Evolutionary conservation across 1,284 basidiomycete genomes (phyloP).

Genomic region (Microbotryum violaceum): DNA sequence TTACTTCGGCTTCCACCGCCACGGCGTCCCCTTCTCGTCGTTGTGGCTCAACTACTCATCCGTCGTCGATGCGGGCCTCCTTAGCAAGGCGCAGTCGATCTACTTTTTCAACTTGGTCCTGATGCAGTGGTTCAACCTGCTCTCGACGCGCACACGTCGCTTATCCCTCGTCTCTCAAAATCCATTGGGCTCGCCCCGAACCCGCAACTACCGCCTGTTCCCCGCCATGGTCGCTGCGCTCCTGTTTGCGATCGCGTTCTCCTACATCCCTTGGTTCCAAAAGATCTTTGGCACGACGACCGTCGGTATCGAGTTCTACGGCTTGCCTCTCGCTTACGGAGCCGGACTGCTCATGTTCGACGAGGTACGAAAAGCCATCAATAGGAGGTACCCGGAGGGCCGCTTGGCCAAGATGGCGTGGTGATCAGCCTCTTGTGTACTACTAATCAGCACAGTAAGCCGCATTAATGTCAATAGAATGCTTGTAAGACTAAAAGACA

Average conservation of each 20-base stretch:
- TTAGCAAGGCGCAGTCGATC: slow-evolving; percentile 48
- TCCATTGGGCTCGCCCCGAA: slow-evolving; percentile 39
- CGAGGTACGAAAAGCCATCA: slow-evolving; percentile 35
- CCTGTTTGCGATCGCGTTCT: slow-evolving; percentile 41
- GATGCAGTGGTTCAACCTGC: slow-evolving; percentile 59
- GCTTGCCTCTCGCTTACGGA: slow-evolving; percentile 47
- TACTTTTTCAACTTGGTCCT: slow-evolving; percentile 49
- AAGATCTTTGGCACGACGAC: slow-evolving; percentile 51
- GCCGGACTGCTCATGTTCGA: slow-evolving; percentile 41
- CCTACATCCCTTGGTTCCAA: slow-evolving; percentile 42
- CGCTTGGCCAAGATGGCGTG: no score
- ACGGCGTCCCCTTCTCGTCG: slow-evolving; percentile 53
- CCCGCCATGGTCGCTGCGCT: slow-evolving; percentile 49
- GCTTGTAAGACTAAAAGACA: no score
- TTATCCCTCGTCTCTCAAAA: slow-evolving; percentile 49
- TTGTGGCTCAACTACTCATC: slow-evolving; percentile 51
- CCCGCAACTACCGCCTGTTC: slow-evolving; percentile 45
- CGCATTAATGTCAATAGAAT: no score
- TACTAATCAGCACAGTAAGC: background rate
- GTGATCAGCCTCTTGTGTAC: background rate
- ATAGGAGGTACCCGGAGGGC: no score
- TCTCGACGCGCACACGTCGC: slow-evolving; percentile 49
- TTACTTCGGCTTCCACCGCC: slow-evolving; percentile 36
- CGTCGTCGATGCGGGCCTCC: slow-evolving; percentile 39
- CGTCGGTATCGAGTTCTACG: slow-evolving; percentile 50